Evolutionary conservation across 352 stramenopile genomes (phyloP).

Genomic region (Globisporangium okanoganense): DNA sequence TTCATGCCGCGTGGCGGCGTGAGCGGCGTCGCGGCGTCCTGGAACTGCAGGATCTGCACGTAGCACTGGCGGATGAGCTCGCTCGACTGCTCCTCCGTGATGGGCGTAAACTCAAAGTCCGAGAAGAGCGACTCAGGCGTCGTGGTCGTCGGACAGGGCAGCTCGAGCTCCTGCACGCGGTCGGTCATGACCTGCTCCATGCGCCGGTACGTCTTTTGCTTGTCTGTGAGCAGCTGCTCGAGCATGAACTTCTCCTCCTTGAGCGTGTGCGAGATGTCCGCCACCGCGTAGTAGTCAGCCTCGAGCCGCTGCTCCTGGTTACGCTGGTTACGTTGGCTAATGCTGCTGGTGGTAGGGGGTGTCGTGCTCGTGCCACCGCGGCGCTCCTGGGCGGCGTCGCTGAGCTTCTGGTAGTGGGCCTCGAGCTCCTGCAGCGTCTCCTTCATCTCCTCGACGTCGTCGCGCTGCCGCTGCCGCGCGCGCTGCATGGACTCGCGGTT

Average conservation of each 20-base stretch:
- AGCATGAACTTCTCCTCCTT: conserved; percentile 67
- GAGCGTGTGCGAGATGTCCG: conserved; percentile 47
- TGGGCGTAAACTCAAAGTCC: conserved; percentile 44
- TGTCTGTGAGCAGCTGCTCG: conserved; percentile 23
- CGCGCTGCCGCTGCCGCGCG: conserved; percentile 35
- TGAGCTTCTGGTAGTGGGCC: conserved; percentile 38
- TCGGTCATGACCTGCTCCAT: conserved; percentile 27
- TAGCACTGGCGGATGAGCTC: conserved; percentile 55
- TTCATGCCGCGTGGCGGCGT: conserved; percentile 22
- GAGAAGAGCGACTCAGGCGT: conserved; percentile 25
- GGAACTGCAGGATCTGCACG: conserved; percentile 45
- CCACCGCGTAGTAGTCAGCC: conserved; percentile 45
- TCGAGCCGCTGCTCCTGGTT: conserved; percentile 20
- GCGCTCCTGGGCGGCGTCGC: conserved; percentile 27
- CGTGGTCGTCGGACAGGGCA: conserved; percentile 32
- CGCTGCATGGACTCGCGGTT: conserved; percentile 59
- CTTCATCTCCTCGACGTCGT: conserved; percentile 52
- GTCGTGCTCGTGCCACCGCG: conserved; percentile 5
- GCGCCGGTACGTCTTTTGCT: conserved; percentile 21
- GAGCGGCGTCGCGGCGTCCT: conserved; percentile 39
- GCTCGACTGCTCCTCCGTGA: conserved; percentile 52
- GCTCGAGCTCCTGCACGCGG: conserved; percentile 40
- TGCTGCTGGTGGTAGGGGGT: background rate
- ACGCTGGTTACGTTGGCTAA: background rate
- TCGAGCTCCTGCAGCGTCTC: conserved; percentile 40